Conservation (phyloP, 257 asterid genomes). For the Solanum verrucosum region DNA sequence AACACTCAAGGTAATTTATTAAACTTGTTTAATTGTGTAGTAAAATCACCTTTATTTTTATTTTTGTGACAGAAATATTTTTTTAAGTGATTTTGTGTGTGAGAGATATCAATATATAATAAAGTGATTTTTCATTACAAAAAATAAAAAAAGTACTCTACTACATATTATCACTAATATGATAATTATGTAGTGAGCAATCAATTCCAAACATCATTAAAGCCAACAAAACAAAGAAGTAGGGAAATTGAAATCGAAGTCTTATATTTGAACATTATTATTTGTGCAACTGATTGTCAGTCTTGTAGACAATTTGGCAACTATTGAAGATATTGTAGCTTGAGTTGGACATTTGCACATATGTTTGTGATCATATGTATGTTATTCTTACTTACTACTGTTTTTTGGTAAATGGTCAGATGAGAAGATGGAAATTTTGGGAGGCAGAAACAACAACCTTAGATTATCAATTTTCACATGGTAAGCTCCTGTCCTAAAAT, state of each 20-base stretch:
- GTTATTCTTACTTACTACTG: neutral
- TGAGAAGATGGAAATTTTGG: slow-evolving; percentile 70
- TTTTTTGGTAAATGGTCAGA: slow-evolving; percentile 29
- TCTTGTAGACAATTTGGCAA: neutral
- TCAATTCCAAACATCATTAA: neutral
- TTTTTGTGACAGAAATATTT: neutral
- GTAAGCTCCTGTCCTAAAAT: slow-evolving; percentile 9
- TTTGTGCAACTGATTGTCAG: neutral
- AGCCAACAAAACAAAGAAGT: neutral
- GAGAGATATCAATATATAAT: neutral
- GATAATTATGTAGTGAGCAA: neutral
- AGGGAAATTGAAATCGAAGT: neutral
- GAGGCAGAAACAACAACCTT: slow-evolving; percentile 74
- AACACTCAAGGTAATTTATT: slow-evolving; percentile 38
- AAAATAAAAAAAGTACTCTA: neutral
- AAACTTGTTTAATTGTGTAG: neutral
- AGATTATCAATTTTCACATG: slow-evolving; percentile 63
- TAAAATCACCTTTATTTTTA: neutral
- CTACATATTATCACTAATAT: neutral
- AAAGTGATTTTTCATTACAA: neutral
- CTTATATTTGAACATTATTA: neutral
- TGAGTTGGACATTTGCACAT: neutral
- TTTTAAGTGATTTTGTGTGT: neutral
- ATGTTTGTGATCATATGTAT: neutral
- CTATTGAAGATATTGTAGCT: neutral